Evolutionary conservation across 352 stramenopile genomes (phyloP), one percentile per base, ranked within the genome.

Genomic region (Pythium folliculosum): DNA sequence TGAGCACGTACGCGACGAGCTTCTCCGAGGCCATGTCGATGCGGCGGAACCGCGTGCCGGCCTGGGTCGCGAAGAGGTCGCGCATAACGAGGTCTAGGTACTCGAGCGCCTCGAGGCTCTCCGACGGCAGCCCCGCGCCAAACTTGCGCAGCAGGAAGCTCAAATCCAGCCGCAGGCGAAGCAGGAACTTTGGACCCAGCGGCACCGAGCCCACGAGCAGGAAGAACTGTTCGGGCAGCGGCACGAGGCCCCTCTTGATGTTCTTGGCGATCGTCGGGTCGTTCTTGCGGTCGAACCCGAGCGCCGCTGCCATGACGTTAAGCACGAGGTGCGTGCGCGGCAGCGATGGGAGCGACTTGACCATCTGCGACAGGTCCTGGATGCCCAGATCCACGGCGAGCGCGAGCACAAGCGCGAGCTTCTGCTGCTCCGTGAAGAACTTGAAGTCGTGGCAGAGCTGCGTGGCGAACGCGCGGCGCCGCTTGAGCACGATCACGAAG

Each of bases 401-500:
- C 40, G 85, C 87, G 21, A 95, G 67, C 49, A 95, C 83, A 21
- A 95, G 78, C 40, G 89, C 81, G 35, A 94, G 71, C 63, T 90
- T 91, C 63, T 95, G 87, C 9, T 71, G 64, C 38, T 92, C 82
- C 9, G 81, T 92, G 59, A 92, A 94, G 51, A 81, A 80, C 64
- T 77, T 81, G 73, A 94, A 95, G 55, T 91, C 80, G 21, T 83
- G 72, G 44, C 85, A 93, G 44, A 93, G 71, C 70, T 86, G 79
- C 58, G 84, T 67, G 40, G 85, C 87, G 49, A 95, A 91, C 63
- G 94, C 87, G 63, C 84, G 78, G 4, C 83, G 82, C 19, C 78
- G 79, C 73, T 95, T 95, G 55, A 94, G 76, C 4, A 82, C 81
- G 51, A 92, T 91, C 30, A 95, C 87, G 51, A 95, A 95, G 44